Evolutionary conservation across 1,284 basidiomycete genomes (phyloP).

Genomic region (Cutaneotrichosporon sp.): DNA sequence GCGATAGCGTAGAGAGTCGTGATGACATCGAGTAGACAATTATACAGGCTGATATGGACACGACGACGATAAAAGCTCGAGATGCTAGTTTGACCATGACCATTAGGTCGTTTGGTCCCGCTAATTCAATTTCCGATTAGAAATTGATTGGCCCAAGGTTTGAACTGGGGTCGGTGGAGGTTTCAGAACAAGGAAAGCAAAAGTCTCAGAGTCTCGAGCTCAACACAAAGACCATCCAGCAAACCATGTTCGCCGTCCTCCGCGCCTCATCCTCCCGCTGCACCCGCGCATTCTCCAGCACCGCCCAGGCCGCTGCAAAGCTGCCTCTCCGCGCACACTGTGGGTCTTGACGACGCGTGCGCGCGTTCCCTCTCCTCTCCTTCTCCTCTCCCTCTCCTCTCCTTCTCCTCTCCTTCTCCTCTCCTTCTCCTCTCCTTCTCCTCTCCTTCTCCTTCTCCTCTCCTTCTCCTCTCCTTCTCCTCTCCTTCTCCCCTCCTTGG

Average conservation of each 20-base stretch:
- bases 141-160: constrained; percentile 2
- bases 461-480: no score
- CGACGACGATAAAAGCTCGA: not conserved
- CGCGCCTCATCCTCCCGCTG: constrained; percentile 33
- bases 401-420: no score
- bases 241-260: constrained; percentile 30
- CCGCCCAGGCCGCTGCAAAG: constrained; percentile 30
- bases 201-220: constrained; percentile 4
- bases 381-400: not conserved
- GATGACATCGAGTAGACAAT: not conserved
- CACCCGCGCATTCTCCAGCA: constrained; percentile 25
- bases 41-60: no score
- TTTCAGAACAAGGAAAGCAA: not conserved
- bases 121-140: not conserved
- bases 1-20: constrained; percentile 1
- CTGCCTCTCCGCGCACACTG: constrained; percentile 31
- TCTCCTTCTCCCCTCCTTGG: no score
- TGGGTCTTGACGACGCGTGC: constrained; percentile 20
- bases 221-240: not conserved
- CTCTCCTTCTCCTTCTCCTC: no score
- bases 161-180: not conserved
- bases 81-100: no score
- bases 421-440: no score
- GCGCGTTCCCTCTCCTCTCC: not conserved
- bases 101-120: no score